A percentile compares a stretch with the other conserved stretches of the same genome.
These are phyloP conservation scores for Pittosporum tobira DNA, from an alignment of 129 eudicot species.

Conservation along the genomic window DNA sequence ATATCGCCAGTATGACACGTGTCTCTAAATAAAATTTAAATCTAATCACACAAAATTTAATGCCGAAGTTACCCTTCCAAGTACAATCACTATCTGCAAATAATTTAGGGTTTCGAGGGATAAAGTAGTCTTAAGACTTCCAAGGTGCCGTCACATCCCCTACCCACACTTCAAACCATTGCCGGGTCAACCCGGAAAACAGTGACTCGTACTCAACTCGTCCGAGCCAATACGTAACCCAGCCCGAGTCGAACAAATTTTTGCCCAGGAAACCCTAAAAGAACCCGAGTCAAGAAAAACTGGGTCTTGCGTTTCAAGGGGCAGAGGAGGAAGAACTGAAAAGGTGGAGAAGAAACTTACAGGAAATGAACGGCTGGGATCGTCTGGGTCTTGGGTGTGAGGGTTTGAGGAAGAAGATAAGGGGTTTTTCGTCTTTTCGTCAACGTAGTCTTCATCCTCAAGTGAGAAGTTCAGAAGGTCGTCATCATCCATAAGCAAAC, in stretches of 20 bases:
- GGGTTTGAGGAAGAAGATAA: constrained; percentile 22
- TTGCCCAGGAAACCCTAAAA: not conserved
- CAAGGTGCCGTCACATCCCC: not conserved
- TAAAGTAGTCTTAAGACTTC: not conserved
- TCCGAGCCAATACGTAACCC: constrained; percentile 17
- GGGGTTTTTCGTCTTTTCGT: constrained; percentile 21
- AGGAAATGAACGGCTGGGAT: constrained; percentile 29
- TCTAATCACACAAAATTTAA: not conserved
- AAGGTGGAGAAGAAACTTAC: constrained; percentile 34
- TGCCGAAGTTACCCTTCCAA: constrained; percentile 10
- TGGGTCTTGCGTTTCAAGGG: constrained; percentile 14
- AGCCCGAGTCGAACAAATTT: not conserved
- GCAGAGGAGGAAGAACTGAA: not conserved
- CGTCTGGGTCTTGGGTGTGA: constrained; percentile 11
- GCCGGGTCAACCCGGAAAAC: constrained; percentile 15
- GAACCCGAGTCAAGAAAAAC: constrained; percentile 5
- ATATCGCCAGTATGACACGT: constrained; percentile 11
- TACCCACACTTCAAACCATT: not conserved
- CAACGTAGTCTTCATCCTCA: constrained; percentile 31
- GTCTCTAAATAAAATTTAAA: not conserved
- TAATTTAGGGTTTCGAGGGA: constrained; percentile 9
- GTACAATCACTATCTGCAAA: not conserved
- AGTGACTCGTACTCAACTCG: not conserved
- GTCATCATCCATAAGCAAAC: constrained; percentile 54
- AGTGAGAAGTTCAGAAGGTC: constrained; percentile 76